These are phyloP conservation scores for Pleurotus tuoliensis DNA, from an alignment of 768 basidiomycete genomes.

Conservation along the genomic window DNA sequence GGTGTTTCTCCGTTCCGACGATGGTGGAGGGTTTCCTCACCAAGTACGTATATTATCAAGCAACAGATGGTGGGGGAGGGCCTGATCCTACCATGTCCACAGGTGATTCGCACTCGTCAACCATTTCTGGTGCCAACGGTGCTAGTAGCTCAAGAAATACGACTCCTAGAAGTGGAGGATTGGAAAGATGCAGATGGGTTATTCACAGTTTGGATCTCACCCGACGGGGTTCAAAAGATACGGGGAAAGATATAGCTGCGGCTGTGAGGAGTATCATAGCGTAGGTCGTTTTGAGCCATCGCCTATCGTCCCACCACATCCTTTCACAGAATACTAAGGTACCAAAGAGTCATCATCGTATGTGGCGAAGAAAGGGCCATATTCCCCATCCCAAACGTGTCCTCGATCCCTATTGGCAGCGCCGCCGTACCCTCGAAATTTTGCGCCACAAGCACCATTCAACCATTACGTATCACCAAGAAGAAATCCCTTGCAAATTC, in stretches of 20 bases:
- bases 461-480: conserved; percentile 6
- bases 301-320: not conserved
- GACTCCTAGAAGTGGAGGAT: no score
- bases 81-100: no score
- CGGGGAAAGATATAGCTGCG: not conserved
- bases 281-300: not conserved
- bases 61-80: no score
- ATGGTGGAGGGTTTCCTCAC: no score
- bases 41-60: no score
- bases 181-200: not conserved
- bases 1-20: no score
- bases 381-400: no score
- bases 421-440: no score
- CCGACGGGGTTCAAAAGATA: not conserved
- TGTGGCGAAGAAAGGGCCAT: not conserved
- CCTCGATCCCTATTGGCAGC: no score
- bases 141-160: no score
- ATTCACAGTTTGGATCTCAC: not conserved
- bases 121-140: no score
- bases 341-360: not conserved
- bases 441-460: not conserved
- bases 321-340: not conserved
- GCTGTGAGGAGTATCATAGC: not conserved
- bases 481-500: not conserved
- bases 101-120: no score